Conservation (phyloP, 177 flowering plant genomes). For the Vitis hybrid region DNA sequence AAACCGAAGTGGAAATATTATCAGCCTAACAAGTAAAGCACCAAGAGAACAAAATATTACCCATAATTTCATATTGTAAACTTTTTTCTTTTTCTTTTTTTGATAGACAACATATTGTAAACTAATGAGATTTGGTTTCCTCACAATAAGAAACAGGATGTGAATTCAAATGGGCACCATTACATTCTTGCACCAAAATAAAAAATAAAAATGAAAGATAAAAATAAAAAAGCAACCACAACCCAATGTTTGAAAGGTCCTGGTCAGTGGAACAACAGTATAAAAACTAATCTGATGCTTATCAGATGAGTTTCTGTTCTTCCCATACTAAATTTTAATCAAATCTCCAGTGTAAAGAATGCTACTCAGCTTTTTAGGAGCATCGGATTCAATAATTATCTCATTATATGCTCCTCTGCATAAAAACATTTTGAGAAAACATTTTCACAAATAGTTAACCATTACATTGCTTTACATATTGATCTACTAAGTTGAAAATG, state of each 20-base stretch:
- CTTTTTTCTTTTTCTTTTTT: no score
- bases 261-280: neutral
- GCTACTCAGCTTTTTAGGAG: no score
- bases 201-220: neutral
- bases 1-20: neutral
- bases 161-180: no score
- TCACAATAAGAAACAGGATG: neutral
- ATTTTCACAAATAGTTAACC: no score
- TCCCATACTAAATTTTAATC: neutral
- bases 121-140: neutral
- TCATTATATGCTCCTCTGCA: no score
- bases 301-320: no score
- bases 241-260: neutral
- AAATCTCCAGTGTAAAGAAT: neutral
- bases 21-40: neutral
- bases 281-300: no score
- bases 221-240: neutral
- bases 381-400: no score
- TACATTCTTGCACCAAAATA: no score
- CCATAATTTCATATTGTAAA: neutral
- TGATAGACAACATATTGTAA: neutral
- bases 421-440: no score
- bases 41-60: neutral
- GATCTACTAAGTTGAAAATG: no score
- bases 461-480: no score